Evolutionary conservation across 345 rosid genomes (phyloP), one percentile per base, ranked within the genome.

Genomic region (Salix brachista): DNA sequence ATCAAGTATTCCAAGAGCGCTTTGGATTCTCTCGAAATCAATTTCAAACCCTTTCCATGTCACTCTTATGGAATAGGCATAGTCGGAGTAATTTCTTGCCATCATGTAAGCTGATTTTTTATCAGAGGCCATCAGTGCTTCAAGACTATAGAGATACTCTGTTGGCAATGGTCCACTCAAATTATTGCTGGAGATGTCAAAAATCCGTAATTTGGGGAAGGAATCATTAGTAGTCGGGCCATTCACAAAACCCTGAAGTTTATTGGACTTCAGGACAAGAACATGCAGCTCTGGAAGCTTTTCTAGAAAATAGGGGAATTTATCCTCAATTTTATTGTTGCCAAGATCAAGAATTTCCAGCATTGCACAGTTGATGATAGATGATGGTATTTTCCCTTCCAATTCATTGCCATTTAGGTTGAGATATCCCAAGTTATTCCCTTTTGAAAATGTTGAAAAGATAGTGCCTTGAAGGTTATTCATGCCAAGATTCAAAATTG

Each of bases 301-400:
- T 30, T 42, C 65, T 36, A 75, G 36, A 48, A 62, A 66, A 48
- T n/a, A 13, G 2, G 78, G 78, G 61, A 75, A 75, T 1, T 26
- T 25, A 41, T 50, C 52, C 4, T 34, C 23, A 3, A 75, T 32
- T 8, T 11, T 32, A 52, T 75, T 66, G 28, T 48, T 9, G 6
- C 62, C 71, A 1, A 76, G 60, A 37, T 69, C 62, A 30, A 39
- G 42, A 39, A 39, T 11, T 39, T 39, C 42, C 42, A 39, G 2
- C 9, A 39, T 8, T 39, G 7, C 9, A 9, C 11, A 39, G 42
- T 39, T 39, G 42, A 39, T 39, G 42, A 39, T 39, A 7, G 42
- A 39, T 0, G 11, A 39, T 39, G 42, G 42, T 6, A 6, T 37
- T 39, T 39, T 39, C 11, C 11, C 42, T 34, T 34, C 36, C 36